Conservation (phyloP, 345 rosid species). For the Murraya koenigii region DNA sequence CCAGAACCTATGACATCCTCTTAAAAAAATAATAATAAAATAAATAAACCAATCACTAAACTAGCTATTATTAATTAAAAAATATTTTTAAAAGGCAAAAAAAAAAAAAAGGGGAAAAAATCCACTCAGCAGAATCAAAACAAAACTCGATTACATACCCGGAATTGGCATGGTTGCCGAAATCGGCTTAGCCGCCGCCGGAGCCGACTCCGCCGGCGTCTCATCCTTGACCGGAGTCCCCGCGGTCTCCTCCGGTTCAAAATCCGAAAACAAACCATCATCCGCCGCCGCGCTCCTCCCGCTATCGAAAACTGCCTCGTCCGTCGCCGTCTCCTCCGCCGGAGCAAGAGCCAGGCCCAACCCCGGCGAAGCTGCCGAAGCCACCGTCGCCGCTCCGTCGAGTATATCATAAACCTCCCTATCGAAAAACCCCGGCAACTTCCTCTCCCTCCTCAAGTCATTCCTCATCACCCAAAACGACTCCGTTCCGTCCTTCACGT, state of each 20-base stretch:
- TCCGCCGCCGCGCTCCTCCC: slow-evolving; percentile 65
- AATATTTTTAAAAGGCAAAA: background rate
- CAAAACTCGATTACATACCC: slow-evolving; percentile 32
- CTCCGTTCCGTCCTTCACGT: slow-evolving; percentile 62
- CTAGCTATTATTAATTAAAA: background rate
- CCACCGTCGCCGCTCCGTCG: slow-evolving; percentile 43
- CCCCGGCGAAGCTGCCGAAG: slow-evolving; percentile 19
- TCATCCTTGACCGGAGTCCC: slow-evolving; percentile 43
- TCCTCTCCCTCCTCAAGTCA: slow-evolving; percentile 77
- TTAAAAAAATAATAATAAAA: background rate
- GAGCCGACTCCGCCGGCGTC: slow-evolving; percentile 1
- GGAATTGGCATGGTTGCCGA: slow-evolving; percentile 37
- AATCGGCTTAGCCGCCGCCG: slow-evolving; percentile 21
- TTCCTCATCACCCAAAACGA: slow-evolving; percentile 98
- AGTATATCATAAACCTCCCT: slow-evolving; percentile 89
- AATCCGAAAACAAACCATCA: slow-evolving; percentile 71
- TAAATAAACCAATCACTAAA: background rate
- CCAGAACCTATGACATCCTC: background rate
- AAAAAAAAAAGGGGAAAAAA: background rate
- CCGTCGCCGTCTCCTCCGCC: slow-evolving; percentile 14
- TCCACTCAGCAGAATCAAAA: background rate
- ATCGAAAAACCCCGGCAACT: slow-evolving; percentile 91
- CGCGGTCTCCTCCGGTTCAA: slow-evolving; percentile 57
- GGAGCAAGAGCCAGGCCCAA: slow-evolving; percentile 45
- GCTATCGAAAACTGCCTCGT: slow-evolving; percentile 56